Base-by-base conservation (phyloP, 805 yeast species). In the Wickerhamiella nectarea region DNA sequence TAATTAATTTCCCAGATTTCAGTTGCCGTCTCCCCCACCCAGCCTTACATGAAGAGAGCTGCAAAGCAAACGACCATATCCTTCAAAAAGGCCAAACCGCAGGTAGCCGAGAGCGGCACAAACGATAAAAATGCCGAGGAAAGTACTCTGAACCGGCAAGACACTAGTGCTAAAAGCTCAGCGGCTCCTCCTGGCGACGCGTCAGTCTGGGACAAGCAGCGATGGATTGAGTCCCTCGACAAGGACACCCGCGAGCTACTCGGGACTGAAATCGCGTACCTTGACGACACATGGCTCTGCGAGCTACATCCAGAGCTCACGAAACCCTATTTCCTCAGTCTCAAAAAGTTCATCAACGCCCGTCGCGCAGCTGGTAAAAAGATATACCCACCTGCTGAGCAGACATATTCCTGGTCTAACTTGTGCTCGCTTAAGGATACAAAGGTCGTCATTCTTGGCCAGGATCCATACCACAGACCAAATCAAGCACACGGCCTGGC, bases 401-500 rank as follows among this genome's bases (percentile, higher is more conserved):
- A 82, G 47, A 74, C 91, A 17, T 91, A 91, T 58, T 83, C 96
- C 0, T 91, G 97, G 96, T 78, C 93, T 2, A 72, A 85, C 25
- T 67, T 78, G 14, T 85, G 97, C 0, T 94, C 95, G 0, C 65
- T 89, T 17, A 65, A 74, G 3, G 59, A 71, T 3, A 81, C 86
- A 15, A 78, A 76, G 55, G 91, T 89, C 21, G 71, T 91, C 1
- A 72, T 91, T 10, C 65, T 91, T 36, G 98, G 98, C 1, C 98
- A 91, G 60, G 98, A 91, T 59, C 98, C 98, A 0, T 91, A 91
- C 59, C 98, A 91, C 61, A 85, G 86, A 59, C 62, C 62, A 53
- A 81, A 82, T 58, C 98, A 91, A 60, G 98, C 98, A 0, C 98
- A 91, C 56, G 98, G 98, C 0, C 65, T 91, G 22, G 97, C 98